phyloP scores from a whole-genome alignment of 768 basidiomycete genomes.

The Naganishia randhawae region DNA sequence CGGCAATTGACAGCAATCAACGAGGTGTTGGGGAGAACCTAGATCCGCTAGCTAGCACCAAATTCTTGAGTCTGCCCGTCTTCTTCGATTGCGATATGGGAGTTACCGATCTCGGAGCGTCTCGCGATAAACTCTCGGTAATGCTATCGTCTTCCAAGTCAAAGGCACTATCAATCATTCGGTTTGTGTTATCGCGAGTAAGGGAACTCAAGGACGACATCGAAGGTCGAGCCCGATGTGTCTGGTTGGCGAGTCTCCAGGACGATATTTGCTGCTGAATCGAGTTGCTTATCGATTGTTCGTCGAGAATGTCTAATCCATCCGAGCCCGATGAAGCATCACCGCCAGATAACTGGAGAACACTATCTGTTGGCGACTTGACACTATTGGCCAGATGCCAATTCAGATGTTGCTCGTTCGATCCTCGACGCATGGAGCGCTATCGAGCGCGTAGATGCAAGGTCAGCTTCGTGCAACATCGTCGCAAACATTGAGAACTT shows the following conservation, averaged over 20 bases:
- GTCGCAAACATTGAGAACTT: conserved; percentile 25
- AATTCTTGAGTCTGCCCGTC: conserved; percentile 18
- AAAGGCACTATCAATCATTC: conserved; percentile 11
- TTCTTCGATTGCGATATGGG: conserved; percentile 1
- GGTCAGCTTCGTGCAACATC: neutral
- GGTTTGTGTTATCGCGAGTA: neutral
- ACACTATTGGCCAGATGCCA: conserved; percentile 1
- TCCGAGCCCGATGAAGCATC: conserved; percentile 24
- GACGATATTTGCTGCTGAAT: conserved; percentile 13
- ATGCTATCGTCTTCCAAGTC: conserved; percentile 23
- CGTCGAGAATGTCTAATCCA: conserved; percentile 1
- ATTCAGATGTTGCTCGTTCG: conserved; percentile 5
- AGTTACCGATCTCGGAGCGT: neutral
- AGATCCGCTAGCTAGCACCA: conserved; percentile 6
- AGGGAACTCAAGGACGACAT: conserved; percentile 23
- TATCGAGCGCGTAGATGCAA: neutral
- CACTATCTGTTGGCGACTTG: conserved; percentile 8
- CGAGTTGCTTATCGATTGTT: conserved; percentile 18
- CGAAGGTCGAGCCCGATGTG: conserved; percentile 19
- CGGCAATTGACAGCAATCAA: neutral
- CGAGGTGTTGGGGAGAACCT: conserved; percentile 15
- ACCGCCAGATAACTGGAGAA: neutral
- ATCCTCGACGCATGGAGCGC: neutral
- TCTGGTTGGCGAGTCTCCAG: neutral
- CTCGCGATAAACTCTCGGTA: conserved; percentile 6